Evolutionary conservation across 2,329 filamentous ascomycete species (phyloP).

Genomic region (Ilyonectria robusta): DNA sequence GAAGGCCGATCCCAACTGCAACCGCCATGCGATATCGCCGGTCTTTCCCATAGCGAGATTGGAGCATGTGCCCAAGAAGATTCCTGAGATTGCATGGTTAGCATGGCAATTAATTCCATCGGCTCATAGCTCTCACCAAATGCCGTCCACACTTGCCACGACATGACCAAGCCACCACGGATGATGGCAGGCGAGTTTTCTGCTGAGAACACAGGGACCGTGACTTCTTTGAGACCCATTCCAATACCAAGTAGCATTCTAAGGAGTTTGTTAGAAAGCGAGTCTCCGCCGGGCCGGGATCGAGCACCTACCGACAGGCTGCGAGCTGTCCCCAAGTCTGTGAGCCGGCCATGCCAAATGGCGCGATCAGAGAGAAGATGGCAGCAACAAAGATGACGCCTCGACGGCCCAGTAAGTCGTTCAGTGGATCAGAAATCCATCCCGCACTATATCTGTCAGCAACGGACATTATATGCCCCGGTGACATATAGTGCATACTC

Average conservation of each 20-base stretch:
- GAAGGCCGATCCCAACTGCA: conserved; percentile 76
- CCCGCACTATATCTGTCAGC: conserved; percentile 58
- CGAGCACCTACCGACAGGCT: conserved; percentile 61
- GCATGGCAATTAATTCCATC: neutral
- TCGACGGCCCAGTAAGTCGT: conserved; percentile 70
- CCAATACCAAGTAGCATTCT: conserved; percentile 69
- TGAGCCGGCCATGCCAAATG: conserved; percentile 71
- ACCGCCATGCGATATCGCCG: conserved; percentile 72
- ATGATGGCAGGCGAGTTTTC: conserved; percentile 68
- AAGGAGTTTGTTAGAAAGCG: neutral
- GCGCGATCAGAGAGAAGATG: conserved; percentile 72
- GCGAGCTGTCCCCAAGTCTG: conserved; percentile 73
- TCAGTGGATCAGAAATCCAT: conserved; percentile 75
- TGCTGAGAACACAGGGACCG: conserved; percentile 67
- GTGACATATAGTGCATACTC: conserved; percentile 32
- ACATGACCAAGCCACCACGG: conserved; percentile 68
- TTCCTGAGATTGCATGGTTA: conserved; percentile 52
- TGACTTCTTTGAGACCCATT: conserved; percentile 68
- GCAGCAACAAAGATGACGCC: conserved; percentile 75
- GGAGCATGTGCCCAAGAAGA: conserved; percentile 76
- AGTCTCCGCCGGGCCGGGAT: neutral
- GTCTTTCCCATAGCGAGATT: conserved; percentile 75
- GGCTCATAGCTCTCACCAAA: conserved; percentile 54
- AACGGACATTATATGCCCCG: neutral
- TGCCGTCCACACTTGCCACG: conserved; percentile 69